Conservation (phyloP, 2,329 filamentous ascomycete species). For the Arachnomyces sp. region DNA sequence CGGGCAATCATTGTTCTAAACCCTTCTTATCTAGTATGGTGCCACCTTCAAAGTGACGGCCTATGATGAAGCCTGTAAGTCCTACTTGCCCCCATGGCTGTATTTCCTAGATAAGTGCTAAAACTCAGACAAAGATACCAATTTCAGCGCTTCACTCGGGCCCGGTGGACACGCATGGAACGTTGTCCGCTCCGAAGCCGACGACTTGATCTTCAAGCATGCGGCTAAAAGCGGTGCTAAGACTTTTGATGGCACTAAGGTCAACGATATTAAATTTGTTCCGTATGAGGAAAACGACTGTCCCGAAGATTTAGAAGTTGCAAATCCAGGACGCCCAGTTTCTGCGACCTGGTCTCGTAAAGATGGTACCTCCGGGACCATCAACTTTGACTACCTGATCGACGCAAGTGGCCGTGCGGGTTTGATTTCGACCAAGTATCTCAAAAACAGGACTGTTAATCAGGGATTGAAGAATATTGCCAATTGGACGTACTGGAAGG, state of each 20-base stretch:
- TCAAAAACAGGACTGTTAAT: conserved; percentile 42
- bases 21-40: conserved; percentile 21
- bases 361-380: not conserved
- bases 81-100: not conserved
- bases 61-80: conserved; percentile 28
- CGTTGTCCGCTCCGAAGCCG: conserved; percentile 39
- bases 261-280: conserved; percentile 21
- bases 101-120: not conserved
- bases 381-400: conserved; percentile 39
- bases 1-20: conserved; percentile 1
- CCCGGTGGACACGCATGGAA: conserved; percentile 38
- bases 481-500: conserved; percentile 43
- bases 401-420: conserved; percentile 43
- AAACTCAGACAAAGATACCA: conserved; percentile 27
- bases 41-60: conserved; percentile 34
- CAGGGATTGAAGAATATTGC: conserved; percentile 43
- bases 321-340: conserved; percentile 4
- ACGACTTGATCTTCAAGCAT: conserved; percentile 39
- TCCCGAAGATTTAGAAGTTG: not conserved
- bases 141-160: conserved; percentile 34
- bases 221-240: conserved; percentile 34
- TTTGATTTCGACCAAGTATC: conserved; percentile 41
- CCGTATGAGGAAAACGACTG: not conserved
- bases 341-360: conserved; percentile 6
- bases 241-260: conserved; percentile 34